A percentile compares a stretch with the other conserved stretches of the same genome.
These are phyloP conservation scores for Coemansia sp. DNA, from an alignment of 192 early-diverging fungal species.

Conservation along the genomic window DNA sequence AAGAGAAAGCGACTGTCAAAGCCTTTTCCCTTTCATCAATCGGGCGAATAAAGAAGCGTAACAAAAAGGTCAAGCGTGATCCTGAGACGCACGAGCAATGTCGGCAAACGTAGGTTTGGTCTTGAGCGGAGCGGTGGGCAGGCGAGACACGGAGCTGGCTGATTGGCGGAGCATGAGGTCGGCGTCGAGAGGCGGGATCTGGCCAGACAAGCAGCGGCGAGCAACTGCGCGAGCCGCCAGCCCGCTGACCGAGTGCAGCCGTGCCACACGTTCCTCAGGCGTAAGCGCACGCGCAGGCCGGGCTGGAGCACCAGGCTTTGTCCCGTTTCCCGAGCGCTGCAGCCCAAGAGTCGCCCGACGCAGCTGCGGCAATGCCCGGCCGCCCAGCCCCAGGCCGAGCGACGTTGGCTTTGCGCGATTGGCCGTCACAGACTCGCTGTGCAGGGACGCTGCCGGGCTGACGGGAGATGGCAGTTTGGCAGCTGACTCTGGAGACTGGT, in stretches of 20 bases:
- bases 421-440: neutral
- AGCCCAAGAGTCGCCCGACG: conserved; percentile 39
- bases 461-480: conserved; percentile 36
- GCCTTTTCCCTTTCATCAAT: neutral
- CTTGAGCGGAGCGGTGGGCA: neutral
- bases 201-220: conserved; percentile 50
- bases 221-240: conserved; percentile 53
- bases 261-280: conserved; percentile 48
- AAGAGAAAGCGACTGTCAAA: neutral
- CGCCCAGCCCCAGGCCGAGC: conserved; percentile 23
- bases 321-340: conserved; percentile 3
- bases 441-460: conserved; percentile 20
- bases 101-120: conserved; percentile 51
- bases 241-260: conserved; percentile 47
- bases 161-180: conserved; percentile 33
- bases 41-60: too few relatives aligned
- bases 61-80: neutral
- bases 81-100: conserved; percentile 31
- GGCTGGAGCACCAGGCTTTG: neutral
- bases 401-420: conserved; percentile 11
- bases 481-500: conserved; percentile 10
- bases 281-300: conserved; percentile 30
- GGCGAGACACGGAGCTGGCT: conserved; percentile 1
- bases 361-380: conserved; percentile 2
- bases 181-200: conserved; percentile 33